phyloP scores from a whole-genome alignment of 2,329 filamentous ascomycete species.

The Chrysoporthe puriensis region DNA sequence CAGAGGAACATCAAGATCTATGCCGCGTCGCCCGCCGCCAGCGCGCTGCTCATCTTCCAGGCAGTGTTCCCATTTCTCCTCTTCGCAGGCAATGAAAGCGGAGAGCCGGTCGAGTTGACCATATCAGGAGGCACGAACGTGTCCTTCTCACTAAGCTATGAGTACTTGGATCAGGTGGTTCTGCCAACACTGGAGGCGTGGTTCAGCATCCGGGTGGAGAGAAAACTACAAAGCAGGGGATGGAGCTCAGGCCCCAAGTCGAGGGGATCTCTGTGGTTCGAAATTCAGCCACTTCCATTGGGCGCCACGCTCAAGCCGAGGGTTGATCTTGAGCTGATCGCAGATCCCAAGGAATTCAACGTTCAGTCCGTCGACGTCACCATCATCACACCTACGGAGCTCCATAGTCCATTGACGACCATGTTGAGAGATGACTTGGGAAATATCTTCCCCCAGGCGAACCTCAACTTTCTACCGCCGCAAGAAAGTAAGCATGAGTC shows the following conservation, averaged over 20 bases:
- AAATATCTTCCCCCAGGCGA: slow-evolving; percentile 46
- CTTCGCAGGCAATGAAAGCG: slow-evolving; percentile 51
- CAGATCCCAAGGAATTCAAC: slow-evolving; percentile 34
- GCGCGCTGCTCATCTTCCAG: slow-evolving; percentile 61
- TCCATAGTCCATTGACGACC: slow-evolving; percentile 47
- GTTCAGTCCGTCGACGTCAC: slow-evolving; percentile 54
- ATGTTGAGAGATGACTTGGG: slow-evolving; percentile 46
- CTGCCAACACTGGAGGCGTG: slow-evolving; percentile 55
- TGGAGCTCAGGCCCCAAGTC: slow-evolving; percentile 51
- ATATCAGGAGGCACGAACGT: slow-evolving; percentile 65
- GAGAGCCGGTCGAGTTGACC: slow-evolving; percentile 50
- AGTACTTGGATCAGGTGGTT: slow-evolving; percentile 66
- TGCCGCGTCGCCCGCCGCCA: slow-evolving; percentile 55
- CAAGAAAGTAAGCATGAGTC: slow-evolving; percentile 57
- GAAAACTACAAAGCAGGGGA: slow-evolving; percentile 49
- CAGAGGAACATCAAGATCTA: slow-evolving; percentile 53
- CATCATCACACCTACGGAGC: slow-evolving; percentile 51
- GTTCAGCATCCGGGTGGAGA: slow-evolving; percentile 53
- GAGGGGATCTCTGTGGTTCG: slow-evolving; percentile 51
- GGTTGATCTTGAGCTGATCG: slow-evolving; percentile 17
- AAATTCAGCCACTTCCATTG: slow-evolving; percentile 43
- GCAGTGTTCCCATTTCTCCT: slow-evolving; percentile 63
- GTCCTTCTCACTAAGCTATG: slow-evolving; percentile 59
- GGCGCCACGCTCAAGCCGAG: slow-evolving; percentile 43
- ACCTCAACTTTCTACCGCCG: slow-evolving; percentile 48